A percentile compares a stretch with the other conserved stretches of the same genome.
Evolutionary conservation across 345 rosid species (phyloP).

Genomic region (Heritiera littoralis): DNA sequence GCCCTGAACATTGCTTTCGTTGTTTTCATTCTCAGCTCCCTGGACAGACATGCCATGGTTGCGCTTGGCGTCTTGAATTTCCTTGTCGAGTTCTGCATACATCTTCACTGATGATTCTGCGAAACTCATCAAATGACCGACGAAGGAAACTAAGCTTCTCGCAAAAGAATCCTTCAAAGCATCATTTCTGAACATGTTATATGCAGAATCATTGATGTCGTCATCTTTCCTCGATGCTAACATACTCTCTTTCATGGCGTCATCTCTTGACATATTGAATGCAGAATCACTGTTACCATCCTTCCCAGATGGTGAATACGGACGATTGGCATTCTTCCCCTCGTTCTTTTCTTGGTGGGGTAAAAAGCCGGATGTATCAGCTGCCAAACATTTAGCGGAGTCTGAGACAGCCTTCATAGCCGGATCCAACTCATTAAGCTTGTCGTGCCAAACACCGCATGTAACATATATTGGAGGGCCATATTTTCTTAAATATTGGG

Average conservation of each 20-base stretch:
- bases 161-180: conserved; percentile 53
- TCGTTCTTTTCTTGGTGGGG: conserved; percentile 78
- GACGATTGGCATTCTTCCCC: conserved; percentile 41
- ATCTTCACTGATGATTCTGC: conserved; percentile 53
- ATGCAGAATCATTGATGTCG: conserved; percentile 34
- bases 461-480: conserved; percentile 88
- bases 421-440: conserved; percentile 41
- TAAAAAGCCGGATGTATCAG: conserved; percentile 58
- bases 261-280: conserved; percentile 48
- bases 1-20: conserved; percentile 6
- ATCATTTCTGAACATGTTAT: conserved; percentile 51
- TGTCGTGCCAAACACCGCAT: conserved; percentile 70
- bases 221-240: conserved; percentile 42
- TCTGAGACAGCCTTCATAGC: conserved; percentile 62
- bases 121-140: conserved; percentile 53
- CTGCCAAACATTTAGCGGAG: conserved; percentile 62
- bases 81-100: conserved; percentile 50
- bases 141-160: conserved; percentile 55
- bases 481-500: conserved; percentile 29
- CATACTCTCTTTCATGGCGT: conserved; percentile 51
- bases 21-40: conserved; percentile 26
- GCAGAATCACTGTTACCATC: conserved; percentile 42
- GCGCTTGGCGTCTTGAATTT: conserved; percentile 50
- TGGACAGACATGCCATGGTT: conserved; percentile 34
- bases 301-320: conserved; percentile 28